These are phyloP conservation scores for Nannochloropsis oceanica DNA, from an alignment of 108 stramenopile species.

Conservation along the genomic window DNA sequence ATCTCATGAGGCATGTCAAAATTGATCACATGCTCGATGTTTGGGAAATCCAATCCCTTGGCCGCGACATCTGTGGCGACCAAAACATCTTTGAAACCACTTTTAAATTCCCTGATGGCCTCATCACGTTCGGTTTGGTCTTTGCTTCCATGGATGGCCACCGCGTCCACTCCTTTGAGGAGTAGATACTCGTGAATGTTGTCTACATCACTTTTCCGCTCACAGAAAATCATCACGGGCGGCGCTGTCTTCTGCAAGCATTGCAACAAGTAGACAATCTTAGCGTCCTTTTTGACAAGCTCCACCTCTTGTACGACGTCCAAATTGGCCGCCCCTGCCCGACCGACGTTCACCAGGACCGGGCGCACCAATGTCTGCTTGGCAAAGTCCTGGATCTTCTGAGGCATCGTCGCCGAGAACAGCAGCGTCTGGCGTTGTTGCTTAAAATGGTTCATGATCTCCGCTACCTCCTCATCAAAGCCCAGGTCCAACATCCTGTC, in stretches of 20 bases:
- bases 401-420: conserved; percentile 95
- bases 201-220: conserved; percentile 89
- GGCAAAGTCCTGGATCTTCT: conserved; percentile 98
- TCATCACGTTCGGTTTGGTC: conserved; percentile 96
- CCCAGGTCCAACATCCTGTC: conserved; percentile 95
- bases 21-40: conserved; percentile 97
- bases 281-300: conserved; percentile 93
- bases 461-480: conserved; percentile 84
- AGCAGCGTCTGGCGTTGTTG: conserved; percentile 91
- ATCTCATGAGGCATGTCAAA: conserved; percentile 99
- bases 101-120: conserved; percentile 79
- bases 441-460: conserved; percentile 91
- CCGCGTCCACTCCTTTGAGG: conserved; percentile 93
- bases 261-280: conserved; percentile 86
- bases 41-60: conserved; percentile 94
- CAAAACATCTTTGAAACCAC: conserved; percentile 77
- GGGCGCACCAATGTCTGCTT: conserved; percentile 77
- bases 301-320: conserved; percentile 99
- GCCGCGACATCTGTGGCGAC: conserved; percentile 98
- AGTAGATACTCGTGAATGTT: conserved; percentile 96
- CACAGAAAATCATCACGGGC: conserved; percentile 92
- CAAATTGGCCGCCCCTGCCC: conserved; percentile 95
- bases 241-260: conserved; percentile 97
- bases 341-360: conserved; percentile 89
- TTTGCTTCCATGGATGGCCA: conserved; percentile 96